These are phyloP conservation scores for Talaromyces sp. DNA, from an alignment of 2,329 filamentous ascomycete species.

Conservation along the genomic window DNA sequence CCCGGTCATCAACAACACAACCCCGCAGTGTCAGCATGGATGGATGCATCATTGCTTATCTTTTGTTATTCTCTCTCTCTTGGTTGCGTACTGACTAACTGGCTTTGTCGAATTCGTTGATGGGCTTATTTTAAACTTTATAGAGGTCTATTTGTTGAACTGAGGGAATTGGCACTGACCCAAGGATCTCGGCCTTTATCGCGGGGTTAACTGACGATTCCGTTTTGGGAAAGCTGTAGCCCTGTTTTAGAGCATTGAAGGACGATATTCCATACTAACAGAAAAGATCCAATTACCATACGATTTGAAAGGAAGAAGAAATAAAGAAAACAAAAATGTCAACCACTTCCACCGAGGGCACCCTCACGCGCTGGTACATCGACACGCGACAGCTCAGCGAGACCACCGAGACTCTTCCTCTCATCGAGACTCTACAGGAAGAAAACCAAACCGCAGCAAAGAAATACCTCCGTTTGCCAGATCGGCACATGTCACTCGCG, in stretches of 20 bases:
- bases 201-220: background rate
- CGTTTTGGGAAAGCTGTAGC: background rate
- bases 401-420: constrained; percentile 28
- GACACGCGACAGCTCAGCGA: constrained; percentile 35
- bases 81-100: background rate
- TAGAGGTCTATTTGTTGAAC: background rate
- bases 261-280: background rate
- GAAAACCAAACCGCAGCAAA: constrained; percentile 48
- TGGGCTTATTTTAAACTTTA: background rate
- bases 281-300: background rate
- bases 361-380: constrained; percentile 41
- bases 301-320: background rate
- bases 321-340: background rate
- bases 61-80: background rate
- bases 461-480: constrained; percentile 50
- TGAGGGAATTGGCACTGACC: background rate
- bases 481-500: constrained; percentile 58
- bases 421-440: constrained; percentile 36
- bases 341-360: background rate
- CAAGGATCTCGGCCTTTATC: background rate
- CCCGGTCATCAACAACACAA: background rate
- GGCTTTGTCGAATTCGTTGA: background rate
- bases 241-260: background rate
- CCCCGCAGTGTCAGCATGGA: background rate
- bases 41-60: background rate